Evolutionary conservation across 106 monocot species (phyloP).

Genomic region (Dendrobium chrysotoxum): DNA sequence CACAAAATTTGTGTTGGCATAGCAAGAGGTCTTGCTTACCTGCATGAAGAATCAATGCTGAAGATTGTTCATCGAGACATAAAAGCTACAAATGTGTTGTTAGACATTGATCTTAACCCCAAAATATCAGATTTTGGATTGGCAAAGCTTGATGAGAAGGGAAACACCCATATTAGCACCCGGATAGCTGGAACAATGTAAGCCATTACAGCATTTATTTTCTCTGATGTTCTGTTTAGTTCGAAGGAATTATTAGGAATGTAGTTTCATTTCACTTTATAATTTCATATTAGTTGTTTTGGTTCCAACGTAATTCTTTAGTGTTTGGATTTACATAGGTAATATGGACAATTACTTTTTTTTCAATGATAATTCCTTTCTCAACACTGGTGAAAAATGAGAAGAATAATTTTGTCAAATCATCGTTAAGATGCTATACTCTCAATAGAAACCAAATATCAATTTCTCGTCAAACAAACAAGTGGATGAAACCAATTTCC

Average conservation of each 20-base stretch:
- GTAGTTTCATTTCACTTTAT: no score
- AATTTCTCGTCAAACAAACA: no score
- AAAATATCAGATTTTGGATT: slow-evolving; percentile 73
- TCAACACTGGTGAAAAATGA: no score
- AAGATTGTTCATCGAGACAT: slow-evolving; percentile 52
- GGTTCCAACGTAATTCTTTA: background rate
- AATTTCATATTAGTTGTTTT: background rate
- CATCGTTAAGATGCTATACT: no score
- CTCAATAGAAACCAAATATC: no score
- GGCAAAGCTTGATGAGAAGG: slow-evolving; percentile 80
- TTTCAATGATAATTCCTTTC: background rate
- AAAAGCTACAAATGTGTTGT: slow-evolving; percentile 61
- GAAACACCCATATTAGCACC: slow-evolving; percentile 76
- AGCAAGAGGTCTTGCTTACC: slow-evolving; percentile 42
- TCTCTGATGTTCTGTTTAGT: background rate
- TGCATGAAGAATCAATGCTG: slow-evolving; percentile 39
- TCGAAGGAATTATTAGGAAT: no score
- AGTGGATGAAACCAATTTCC: no score
- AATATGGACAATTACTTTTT: background rate
- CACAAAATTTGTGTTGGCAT: slow-evolving; percentile 38
- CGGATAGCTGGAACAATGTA: slow-evolving; percentile 80
- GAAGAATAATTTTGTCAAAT: no score
- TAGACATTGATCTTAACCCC: slow-evolving; percentile 56
- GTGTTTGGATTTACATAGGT: background rate
- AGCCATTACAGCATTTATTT: slow-evolving; percentile 1